phyloP scores from a whole-genome alignment of 352 stramenopile genomes.

The Phytophthora vignae region DNA sequence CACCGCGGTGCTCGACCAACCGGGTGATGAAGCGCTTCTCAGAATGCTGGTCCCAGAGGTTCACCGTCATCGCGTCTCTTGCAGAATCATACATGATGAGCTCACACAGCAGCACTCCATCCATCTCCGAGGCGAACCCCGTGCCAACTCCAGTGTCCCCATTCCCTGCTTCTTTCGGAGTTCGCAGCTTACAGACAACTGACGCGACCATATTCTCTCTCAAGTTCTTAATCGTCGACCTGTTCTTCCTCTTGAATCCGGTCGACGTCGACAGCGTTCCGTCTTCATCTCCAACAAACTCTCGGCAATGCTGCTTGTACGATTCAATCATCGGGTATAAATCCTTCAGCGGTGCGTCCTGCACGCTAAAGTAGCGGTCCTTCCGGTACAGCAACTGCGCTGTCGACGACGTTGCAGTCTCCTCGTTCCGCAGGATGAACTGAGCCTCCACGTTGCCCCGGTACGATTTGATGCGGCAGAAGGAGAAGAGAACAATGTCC shows the following conservation, averaged over 20 bases:
- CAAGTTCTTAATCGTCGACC: constrained; percentile 51
- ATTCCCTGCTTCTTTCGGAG: neutral
- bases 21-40: constrained; percentile 52
- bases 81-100: constrained; percentile 55
- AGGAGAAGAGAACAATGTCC: constrained; percentile 69
- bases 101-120: constrained; percentile 55
- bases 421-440: constrained; percentile 40
- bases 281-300: constrained; percentile 37
- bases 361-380: constrained; percentile 65
- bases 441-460: constrained; percentile 64
- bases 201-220: constrained; percentile 67
- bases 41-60: constrained; percentile 74
- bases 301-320: constrained; percentile 64
- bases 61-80: constrained; percentile 54
- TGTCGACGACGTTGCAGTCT: constrained; percentile 40
- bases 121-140: constrained; percentile 33
- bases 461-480: constrained; percentile 53
- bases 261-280: neutral
- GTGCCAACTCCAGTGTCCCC: constrained; percentile 1
- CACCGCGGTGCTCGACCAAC: constrained; percentile 49
- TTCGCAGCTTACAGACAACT: constrained; percentile 49
- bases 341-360: constrained; percentile 55
- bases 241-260: constrained; percentile 18
- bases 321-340: constrained; percentile 76
- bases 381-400: constrained; percentile 69